Conservation (phyloP, 1,139 yeast species). For the Scheffersomyces cryptocercus region DNA sequence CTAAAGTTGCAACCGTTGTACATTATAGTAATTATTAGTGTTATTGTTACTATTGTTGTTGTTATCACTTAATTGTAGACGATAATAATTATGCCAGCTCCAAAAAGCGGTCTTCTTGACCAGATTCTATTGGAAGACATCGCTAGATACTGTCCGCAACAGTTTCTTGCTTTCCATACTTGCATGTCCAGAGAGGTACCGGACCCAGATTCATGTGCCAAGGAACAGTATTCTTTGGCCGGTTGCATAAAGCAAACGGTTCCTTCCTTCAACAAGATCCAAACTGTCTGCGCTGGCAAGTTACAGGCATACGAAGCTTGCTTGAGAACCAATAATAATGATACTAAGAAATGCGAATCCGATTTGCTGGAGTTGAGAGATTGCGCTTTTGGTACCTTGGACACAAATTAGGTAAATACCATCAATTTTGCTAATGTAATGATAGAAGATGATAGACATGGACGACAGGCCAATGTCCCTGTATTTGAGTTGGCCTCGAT, state of each 20-base stretch:
- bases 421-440: background rate
- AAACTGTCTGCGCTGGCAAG: conserved; percentile 54
- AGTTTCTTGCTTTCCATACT: conserved; percentile 63
- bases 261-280: conserved; percentile 65
- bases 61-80: too few species aligned
- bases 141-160: conserved; percentile 65
- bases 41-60: too few species aligned
- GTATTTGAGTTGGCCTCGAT: too few species aligned
- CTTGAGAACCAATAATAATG: conserved; percentile 38
- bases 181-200: conserved; percentile 54
- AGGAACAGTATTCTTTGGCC: conserved; percentile 53
- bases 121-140: conserved; percentile 60
- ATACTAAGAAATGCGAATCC: conserved; percentile 25
- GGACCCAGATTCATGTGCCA: conserved; percentile 47
- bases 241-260: conserved; percentile 59
- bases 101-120: conserved; percentile 31
- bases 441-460: background rate
- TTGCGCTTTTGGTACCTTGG: conserved; percentile 36
- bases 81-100: background rate
- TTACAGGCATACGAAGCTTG: conserved; percentile 65
- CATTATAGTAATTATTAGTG: too few species aligned
- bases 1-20: too few species aligned
- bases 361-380: conserved; percentile 34
- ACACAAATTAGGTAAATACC: conserved; percentile 1
- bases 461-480: too few species aligned